Evolutionary conservation across 176 grass and related monocot species (phyloP).

Genomic region (Aegilops tauschii): DNA sequence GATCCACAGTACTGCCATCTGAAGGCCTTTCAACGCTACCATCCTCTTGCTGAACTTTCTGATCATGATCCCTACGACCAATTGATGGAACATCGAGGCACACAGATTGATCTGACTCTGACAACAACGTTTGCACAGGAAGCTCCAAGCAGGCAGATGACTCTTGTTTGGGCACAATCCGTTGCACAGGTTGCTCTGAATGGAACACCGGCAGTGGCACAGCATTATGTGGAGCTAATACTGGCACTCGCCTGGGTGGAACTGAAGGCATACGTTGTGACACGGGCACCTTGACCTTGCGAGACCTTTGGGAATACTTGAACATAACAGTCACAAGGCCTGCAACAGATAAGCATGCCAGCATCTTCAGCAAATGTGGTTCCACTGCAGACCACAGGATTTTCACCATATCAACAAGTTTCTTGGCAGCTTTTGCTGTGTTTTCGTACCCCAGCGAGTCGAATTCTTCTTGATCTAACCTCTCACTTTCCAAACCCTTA

Average conservation of each 20-base stretch:
- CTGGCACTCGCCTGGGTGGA: not conserved
- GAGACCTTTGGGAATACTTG: constrained; percentile 31
- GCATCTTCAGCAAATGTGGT: constrained; percentile 25
- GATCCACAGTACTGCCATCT: not conserved
- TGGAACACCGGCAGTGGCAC: not conserved
- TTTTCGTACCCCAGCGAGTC: constrained; percentile 17
- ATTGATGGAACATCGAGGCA: not conserved
- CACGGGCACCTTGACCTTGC: not conserved
- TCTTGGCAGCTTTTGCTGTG: constrained; percentile 32
- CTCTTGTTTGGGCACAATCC: not conserved
- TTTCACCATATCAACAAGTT: not conserved
- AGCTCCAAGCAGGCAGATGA: not conserved
- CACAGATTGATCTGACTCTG: not conserved
- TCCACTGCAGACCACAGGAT: constrained; percentile 9
- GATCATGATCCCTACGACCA: not conserved
- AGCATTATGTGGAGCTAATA: constrained; percentile 2
- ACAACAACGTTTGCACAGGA: not conserved
- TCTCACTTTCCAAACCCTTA: not conserved
- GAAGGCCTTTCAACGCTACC: not conserved
- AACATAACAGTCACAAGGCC: constrained; percentile 17
- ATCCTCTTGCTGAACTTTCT: constrained; percentile 18
- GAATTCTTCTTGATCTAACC: constrained; percentile 3
- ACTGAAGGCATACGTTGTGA: not conserved
- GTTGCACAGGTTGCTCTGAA: not conserved
- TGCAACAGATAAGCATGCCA: constrained; percentile 29